Percentiles rank a stretch among this genome's conserved stretches.
Evolutionary conservation across 108 stramenopile genomes (phyloP).

Genomic region (Nannochloropsis salina): DNA sequence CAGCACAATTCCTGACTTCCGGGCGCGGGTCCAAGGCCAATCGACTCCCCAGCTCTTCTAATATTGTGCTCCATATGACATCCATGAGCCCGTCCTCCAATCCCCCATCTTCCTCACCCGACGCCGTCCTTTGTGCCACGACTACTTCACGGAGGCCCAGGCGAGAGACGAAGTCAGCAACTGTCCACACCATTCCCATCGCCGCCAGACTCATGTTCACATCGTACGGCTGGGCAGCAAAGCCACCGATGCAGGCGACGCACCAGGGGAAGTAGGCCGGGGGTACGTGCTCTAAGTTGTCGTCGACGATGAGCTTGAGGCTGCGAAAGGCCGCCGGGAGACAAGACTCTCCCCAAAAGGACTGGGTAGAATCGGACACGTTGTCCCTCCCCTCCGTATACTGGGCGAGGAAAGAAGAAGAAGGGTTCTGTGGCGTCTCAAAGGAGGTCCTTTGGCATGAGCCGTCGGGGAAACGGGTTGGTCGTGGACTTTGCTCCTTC

Average conservation of each 20-base stretch:
- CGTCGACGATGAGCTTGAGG: slow-evolving; percentile 79
- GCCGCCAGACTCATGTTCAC: slow-evolving; percentile 83
- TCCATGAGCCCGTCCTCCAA: not conserved
- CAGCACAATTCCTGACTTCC: slow-evolving; percentile 65
- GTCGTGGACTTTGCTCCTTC: too few species aligned
- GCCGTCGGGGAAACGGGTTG: not conserved
- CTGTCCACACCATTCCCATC: slow-evolving; percentile 42
- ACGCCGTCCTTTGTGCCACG: not conserved
- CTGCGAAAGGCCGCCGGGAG: slow-evolving; percentile 70
- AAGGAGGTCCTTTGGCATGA: not conserved
- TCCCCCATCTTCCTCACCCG: not conserved
- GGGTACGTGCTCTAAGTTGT: slow-evolving; percentile 65
- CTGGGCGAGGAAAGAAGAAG: not conserved
- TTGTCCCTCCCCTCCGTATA: not conserved
- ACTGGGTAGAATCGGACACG: not conserved
- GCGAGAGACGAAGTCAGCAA: slow-evolving; percentile 34
- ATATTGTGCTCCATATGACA: slow-evolving; percentile 33
- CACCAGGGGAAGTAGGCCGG: slow-evolving; percentile 55
- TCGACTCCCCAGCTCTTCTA: slow-evolving; percentile 25
- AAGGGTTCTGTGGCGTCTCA: not conserved
- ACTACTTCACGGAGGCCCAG: not conserved
- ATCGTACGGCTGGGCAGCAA: slow-evolving; percentile 72
- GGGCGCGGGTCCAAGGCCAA: slow-evolving; percentile 34
- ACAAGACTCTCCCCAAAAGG: slow-evolving; percentile 45
- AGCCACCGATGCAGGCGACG: slow-evolving; percentile 75